Evolutionary conservation across 169 alveolate species (phyloP).

Genomic region (Cryptosporidium meleagridis): DNA sequence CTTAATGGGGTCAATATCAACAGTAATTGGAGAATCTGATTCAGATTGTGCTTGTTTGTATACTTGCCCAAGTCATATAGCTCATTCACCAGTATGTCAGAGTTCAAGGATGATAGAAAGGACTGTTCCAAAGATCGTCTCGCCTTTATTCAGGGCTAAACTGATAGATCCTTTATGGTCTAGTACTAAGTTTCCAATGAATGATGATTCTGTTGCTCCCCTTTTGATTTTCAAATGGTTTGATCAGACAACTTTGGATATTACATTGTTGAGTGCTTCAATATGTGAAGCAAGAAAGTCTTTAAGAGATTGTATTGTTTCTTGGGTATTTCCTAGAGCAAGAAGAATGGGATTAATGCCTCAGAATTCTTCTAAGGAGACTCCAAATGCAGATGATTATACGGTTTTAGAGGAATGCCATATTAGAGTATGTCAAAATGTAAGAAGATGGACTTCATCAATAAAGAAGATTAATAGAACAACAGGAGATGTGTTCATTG

Average conservation of each 20-base stretch:
- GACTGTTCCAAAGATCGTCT: slow-evolving; percentile 17
- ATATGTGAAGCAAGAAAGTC: slow-evolving; percentile 86
- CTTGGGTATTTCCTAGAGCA: slow-evolving; percentile 85
- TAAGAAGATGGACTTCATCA: slow-evolving; percentile 86
- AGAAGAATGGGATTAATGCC: slow-evolving; percentile 77
- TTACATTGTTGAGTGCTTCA: slow-evolving; percentile 83
- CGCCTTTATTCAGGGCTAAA: slow-evolving; percentile 28
- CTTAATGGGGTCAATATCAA: not conserved
- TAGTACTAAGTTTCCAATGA: slow-evolving; percentile 79
- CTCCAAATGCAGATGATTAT: slow-evolving; percentile 77
- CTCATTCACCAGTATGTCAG: slow-evolving; percentile 17
- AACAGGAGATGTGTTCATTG: slow-evolving; percentile 86
- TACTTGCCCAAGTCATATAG: slow-evolving; percentile 47
- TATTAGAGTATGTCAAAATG: slow-evolving; percentile 84
- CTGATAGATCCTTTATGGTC: slow-evolving; percentile 61
- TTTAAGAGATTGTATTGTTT: slow-evolving; percentile 84
- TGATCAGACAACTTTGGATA: slow-evolving; percentile 80
- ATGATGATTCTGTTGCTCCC: slow-evolving; percentile 84
- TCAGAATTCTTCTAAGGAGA: slow-evolving; percentile 1
- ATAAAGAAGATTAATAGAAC: slow-evolving; percentile 84
- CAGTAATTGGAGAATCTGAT: not conserved
- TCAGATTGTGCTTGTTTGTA: slow-evolving; percentile 10
- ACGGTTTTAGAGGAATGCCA: slow-evolving; percentile 85
- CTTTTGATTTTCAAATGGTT: slow-evolving; percentile 86
- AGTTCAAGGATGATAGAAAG: slow-evolving; percentile 2